phyloP scores from a whole-genome alignment of 768 basidiomycete species.

The Tricholoma saponaceum region DNA sequence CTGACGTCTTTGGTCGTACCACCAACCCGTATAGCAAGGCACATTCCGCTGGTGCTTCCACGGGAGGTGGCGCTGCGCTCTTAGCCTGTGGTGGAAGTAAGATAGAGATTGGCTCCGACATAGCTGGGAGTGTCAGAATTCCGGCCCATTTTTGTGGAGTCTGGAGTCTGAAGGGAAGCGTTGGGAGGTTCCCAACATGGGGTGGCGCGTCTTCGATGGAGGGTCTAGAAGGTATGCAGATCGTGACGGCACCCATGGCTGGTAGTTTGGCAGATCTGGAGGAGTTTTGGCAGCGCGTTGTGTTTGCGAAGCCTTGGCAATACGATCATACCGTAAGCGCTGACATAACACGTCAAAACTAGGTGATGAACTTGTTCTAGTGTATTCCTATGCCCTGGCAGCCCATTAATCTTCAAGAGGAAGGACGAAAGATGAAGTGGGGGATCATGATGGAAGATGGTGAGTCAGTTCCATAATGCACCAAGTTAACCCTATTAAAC shows the following conservation, averaged over 20 bases:
- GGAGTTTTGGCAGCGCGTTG: constrained; percentile 61
- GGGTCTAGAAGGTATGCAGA: constrained; percentile 55
- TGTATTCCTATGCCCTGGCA: constrained; percentile 50
- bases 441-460: constrained; percentile 62
- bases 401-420: constrained; percentile 40
- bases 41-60: constrained; percentile 58
- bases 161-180: constrained; percentile 60
- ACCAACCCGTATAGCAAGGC: constrained; percentile 57
- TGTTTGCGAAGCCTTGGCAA: constrained; percentile 59
- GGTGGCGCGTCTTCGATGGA: constrained; percentile 42
- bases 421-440: constrained; percentile 55
- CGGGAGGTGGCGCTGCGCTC: constrained; percentile 67
- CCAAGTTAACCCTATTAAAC: neutral
- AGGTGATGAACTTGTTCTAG: constrained; percentile 20
- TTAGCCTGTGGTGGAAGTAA: constrained; percentile 61
- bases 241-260: constrained; percentile 58
- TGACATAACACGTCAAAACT: neutral
- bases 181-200: constrained; percentile 51
- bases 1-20: constrained; percentile 59
- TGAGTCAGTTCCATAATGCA: constrained; percentile 20
- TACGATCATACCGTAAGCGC: constrained; percentile 55
- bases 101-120: constrained; percentile 69
- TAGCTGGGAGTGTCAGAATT: constrained; percentile 69
- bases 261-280: constrained; percentile 56
- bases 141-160: constrained; percentile 74